Evolutionary conservation across 2,329 filamentous ascomycete species (phyloP).

Genomic region (Aureobasidium sp.): DNA sequence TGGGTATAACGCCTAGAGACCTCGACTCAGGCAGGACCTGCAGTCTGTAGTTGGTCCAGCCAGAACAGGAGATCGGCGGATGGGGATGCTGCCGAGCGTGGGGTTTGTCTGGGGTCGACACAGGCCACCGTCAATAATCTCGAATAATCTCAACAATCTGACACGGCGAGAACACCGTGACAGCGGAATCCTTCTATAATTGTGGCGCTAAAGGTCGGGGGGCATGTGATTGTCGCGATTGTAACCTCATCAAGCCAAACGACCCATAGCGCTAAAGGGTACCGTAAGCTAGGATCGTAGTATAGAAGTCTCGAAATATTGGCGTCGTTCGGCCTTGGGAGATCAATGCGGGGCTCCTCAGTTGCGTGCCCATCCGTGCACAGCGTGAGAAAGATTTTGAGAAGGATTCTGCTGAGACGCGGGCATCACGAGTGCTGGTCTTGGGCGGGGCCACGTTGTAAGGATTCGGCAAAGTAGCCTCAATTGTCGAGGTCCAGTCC

Average conservation of each 20-base stretch:
- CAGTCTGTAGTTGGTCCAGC: not conserved
- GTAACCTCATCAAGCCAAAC: not conserved
- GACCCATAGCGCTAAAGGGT: not conserved
- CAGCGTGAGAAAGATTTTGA: not conserved
- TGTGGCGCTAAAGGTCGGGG: not conserved
- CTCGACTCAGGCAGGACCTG: not conserved
- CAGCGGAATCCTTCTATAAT: not conserved
- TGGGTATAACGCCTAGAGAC: not conserved
- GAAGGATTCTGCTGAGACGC: slow-evolving; percentile 9
- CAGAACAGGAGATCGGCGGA: not conserved
- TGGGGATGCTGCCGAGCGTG: not conserved
- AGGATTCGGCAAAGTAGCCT: not conserved
- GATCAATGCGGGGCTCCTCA: slow-evolving; percentile 4
- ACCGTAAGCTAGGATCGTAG: not conserved
- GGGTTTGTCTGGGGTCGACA: not conserved
- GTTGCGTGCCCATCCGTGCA: not conserved
- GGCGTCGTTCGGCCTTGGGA: not conserved
- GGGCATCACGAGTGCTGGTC: not conserved
- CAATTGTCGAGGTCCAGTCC: not conserved
- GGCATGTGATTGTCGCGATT: not conserved
- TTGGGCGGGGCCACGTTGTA: not conserved
- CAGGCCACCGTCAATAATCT: not conserved
- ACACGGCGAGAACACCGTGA: not conserved
- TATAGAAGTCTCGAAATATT: slow-evolving; percentile 1
- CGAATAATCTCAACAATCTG: not conserved